These are phyloP conservation scores for Colletotrichum scovillei DNA, from an alignment of 2,329 filamentous ascomycete species.

Conservation along the genomic window DNA sequence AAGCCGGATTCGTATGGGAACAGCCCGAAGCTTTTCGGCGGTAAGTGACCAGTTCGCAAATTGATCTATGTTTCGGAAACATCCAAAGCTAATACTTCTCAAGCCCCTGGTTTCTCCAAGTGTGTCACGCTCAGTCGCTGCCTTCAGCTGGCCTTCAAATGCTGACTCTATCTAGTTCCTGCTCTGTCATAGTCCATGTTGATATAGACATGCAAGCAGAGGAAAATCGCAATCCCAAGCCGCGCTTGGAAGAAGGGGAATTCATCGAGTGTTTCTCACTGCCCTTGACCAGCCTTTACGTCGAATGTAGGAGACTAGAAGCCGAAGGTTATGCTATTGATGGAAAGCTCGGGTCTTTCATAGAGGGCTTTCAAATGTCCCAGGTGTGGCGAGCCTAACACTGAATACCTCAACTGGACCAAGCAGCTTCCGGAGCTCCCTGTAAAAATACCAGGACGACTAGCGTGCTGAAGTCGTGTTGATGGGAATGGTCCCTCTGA, in stretches of 20 bases:
- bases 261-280: background rate
- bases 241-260: background rate
- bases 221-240: background rate
- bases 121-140: background rate
- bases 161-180: background rate
- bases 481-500: too few relatives aligned
- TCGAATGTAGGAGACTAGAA: background rate
- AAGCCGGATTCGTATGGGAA: background rate
- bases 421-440: background rate
- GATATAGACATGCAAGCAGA: background rate
- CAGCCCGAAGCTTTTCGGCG: background rate
- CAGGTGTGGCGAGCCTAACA: background rate
- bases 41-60: background rate
- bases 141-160: too few relatives aligned
- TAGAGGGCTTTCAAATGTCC: background rate
- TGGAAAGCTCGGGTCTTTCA: background rate
- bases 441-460: too few relatives aligned
- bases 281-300: background rate
- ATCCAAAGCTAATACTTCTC: fast-evolving
- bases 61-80: background rate
- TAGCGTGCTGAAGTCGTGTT: too few relatives aligned
- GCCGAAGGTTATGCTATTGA: background rate
- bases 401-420: background rate
- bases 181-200: background rate
- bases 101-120: background rate